These are phyloP conservation scores for Claviceps capensis DNA, from an alignment of 2,329 filamentous ascomycete species.

Conservation along the genomic window DNA sequence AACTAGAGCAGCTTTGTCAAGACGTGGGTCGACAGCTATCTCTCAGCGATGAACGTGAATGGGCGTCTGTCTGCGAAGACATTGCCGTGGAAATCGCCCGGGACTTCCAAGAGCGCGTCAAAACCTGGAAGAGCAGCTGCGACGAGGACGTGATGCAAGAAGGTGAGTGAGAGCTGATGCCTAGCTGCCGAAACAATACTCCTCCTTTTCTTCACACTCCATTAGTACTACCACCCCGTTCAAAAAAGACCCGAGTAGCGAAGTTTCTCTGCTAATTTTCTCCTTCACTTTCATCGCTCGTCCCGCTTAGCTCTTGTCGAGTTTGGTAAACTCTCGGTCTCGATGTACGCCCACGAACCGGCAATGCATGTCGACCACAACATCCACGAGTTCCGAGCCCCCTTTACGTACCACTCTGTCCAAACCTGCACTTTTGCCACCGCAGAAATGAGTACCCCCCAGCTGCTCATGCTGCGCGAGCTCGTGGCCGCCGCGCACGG, in stretches of 20 bases:
- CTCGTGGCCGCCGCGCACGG: slow-evolving; percentile 2
- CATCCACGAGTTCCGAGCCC: slow-evolving; percentile 2
- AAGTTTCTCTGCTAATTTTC: background rate
- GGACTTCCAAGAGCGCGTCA: background rate
- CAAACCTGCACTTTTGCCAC: slow-evolving; percentile 1
- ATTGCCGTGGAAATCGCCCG: background rate
- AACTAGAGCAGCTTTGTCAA: slow-evolving; percentile 1
- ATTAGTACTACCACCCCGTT: no score
- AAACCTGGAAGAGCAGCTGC: background rate
- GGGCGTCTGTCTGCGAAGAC: background rate
- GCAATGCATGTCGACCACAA: slow-evolving; percentile 3
- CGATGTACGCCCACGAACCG: slow-evolving; percentile 2
- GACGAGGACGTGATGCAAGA: background rate
- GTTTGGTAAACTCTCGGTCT: slow-evolving; percentile 1
- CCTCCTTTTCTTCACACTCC: no score
- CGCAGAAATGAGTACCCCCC: background rate
- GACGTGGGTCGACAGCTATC: background rate
- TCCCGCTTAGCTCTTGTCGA: background rate
- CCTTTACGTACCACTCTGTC: slow-evolving; percentile 1
- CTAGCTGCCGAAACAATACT: no score
- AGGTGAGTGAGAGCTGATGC: background rate
- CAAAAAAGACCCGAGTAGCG: no score
- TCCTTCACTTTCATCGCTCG: background rate
- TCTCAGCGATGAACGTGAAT: background rate
- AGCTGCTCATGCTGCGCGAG: slow-evolving; percentile 1